These are phyloP conservation scores for Lumnitzera littorea DNA, from an alignment of 345 rosid species.

Conservation along the genomic window DNA sequence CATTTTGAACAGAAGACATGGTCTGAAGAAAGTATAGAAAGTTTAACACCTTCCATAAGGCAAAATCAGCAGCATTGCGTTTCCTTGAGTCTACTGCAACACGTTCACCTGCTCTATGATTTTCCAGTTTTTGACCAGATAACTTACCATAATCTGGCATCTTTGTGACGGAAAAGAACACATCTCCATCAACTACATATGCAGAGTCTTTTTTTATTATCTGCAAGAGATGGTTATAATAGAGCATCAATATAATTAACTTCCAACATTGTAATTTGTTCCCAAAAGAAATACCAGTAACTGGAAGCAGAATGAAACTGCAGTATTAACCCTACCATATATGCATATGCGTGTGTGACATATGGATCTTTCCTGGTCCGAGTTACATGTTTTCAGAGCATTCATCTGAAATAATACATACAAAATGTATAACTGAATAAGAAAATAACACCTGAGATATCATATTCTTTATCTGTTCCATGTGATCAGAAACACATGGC, in stretches of 20 bases:
- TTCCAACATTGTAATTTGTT: too few species aligned
- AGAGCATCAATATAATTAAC: too few species aligned
- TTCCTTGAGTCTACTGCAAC: conserved; percentile 82
- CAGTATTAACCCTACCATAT: too few species aligned
- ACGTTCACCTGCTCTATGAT: conserved; percentile 76
- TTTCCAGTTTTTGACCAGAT: conserved; percentile 67
- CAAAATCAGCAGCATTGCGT: conserved; percentile 82
- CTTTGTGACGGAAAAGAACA: conserved; percentile 68
- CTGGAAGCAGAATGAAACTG: too few species aligned
- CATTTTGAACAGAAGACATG: not conserved
- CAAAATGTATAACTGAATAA: conserved; percentile 4
- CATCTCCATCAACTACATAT: conserved; percentile 70
- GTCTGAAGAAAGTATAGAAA: not conserved
- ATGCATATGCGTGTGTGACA: too few species aligned
- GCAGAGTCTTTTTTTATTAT: conserved; percentile 69
- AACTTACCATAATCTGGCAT: conserved; percentile 68
- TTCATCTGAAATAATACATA: not conserved
- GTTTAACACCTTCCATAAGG: conserved; percentile 73
- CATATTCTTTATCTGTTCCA: conserved; percentile 70
- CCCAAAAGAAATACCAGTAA: too few species aligned
- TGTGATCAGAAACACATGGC: conserved; percentile 73
- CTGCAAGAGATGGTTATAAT: conserved; percentile 26
- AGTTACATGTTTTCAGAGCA: too few species aligned
- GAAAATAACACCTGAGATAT: conserved; percentile 40
- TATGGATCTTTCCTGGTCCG: too few species aligned